These are phyloP conservation scores for Cyclotella choctawhatcheeana DNA, from an alignment of 108 stramenopile genomes.

Conservation along the genomic window DNA sequence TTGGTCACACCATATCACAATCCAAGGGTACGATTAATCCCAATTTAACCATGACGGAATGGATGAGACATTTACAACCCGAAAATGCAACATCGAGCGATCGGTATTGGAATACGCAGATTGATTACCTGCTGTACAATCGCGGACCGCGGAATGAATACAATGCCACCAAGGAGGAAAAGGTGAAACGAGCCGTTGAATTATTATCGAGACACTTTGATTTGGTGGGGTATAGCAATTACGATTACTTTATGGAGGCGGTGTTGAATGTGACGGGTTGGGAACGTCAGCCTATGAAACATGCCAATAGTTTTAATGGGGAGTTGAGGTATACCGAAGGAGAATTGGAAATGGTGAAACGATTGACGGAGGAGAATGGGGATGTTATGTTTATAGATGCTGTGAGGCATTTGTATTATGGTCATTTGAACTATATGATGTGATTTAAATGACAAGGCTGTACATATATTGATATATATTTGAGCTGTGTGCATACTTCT, in stretches of 20 bases:
- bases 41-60: conserved; percentile 24
- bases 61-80: conserved; percentile 30
- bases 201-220: conserved; percentile 40
- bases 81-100: conserved; percentile 28
- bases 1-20: conserved; percentile 47
- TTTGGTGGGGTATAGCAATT: conserved; percentile 33
- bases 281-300: conserved; percentile 24
- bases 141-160: conserved; percentile 34
- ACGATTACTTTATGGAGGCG: conserved; percentile 28
- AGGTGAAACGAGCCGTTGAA: conserved; percentile 36
- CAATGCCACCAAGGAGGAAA: conserved; percentile 42
- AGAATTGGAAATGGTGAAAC: conserved; percentile 42
- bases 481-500: too few species aligned
- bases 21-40: conserved; percentile 26
- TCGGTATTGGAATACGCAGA: conserved; percentile 43
- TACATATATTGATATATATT: too few species aligned
- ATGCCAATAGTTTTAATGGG: conserved; percentile 36
- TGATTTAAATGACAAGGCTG: too few species aligned
- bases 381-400: conserved; percentile 56
- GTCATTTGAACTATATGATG: conserved; percentile 42
- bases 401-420: conserved; percentile 50
- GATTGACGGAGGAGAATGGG: conserved; percentile 48
- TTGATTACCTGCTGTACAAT: conserved; percentile 51
- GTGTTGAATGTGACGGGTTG: conserved; percentile 26
- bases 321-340: conserved; percentile 42